These are phyloP conservation scores for Zygosaccharomyces siamensis DNA, from an alignment of 805 yeast genomes.

Conservation along the genomic window DNA sequence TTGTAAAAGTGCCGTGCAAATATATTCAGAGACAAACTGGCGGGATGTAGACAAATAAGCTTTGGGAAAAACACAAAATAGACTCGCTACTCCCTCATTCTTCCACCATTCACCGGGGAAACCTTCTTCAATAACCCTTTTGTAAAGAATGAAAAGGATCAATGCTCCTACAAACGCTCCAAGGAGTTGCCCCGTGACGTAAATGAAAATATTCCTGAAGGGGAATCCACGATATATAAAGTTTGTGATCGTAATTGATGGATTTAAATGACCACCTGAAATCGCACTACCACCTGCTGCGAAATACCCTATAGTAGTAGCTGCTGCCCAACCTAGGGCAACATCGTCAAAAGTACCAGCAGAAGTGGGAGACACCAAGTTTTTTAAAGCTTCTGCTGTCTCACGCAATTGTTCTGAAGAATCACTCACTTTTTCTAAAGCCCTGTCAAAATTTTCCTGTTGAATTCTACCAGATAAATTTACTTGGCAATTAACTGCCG, in stretches of 20 bases:
- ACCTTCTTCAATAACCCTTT: conserved; percentile 32
- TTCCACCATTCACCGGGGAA: conserved; percentile 27
- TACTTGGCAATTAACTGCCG: conserved; percentile 46
- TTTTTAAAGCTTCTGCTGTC: conserved; percentile 14
- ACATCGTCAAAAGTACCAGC: conserved; percentile 42
- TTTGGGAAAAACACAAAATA: conserved; percentile 45
- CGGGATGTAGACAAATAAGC: conserved; percentile 39
- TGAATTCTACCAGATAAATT: conserved; percentile 33
- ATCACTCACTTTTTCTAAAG: conserved; percentile 6
- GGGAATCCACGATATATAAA: conserved; percentile 51
- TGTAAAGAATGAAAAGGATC: conserved; percentile 43
- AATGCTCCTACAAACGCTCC: conserved; percentile 48
- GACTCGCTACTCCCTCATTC: conserved; percentile 37
- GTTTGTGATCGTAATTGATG: conserved; percentile 46
- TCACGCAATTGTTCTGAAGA: conserved; percentile 8
- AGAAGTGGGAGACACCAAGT: conserved; percentile 21
- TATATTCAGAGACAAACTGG: conserved; percentile 46
- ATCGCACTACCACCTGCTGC: conserved; percentile 47
- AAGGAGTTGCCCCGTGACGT: conserved; percentile 43
- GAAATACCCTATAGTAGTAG: conserved; percentile 48
- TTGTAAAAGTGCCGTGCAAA: conserved; percentile 43
- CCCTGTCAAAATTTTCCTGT: conserved; percentile 15
- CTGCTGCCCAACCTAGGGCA: conserved; percentile 51
- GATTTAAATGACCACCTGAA: conserved; percentile 56
- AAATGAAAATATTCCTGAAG: conserved; percentile 42